Evolutionary conservation across 371 early-diverging fungal species (phyloP).

Genomic region (Lichtheimia ramosa): DNA sequence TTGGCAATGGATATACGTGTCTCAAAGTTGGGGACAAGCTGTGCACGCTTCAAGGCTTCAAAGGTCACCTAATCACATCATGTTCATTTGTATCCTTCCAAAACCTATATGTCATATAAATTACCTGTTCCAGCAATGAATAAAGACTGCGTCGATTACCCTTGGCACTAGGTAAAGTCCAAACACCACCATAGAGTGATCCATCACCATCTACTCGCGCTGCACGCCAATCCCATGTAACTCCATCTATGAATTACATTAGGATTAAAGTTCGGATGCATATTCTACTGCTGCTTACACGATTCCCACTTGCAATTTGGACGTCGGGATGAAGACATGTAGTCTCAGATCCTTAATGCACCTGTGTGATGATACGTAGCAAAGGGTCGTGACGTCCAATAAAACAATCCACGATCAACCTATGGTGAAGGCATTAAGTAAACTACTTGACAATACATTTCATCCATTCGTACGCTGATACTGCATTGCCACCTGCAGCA

Average conservation of each 20-base stretch:
- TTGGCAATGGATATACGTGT: conserved; percentile 49
- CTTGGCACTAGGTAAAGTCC: conserved; percentile 40
- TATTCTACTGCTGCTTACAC: too few relatives aligned
- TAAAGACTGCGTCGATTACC: conserved; percentile 43
- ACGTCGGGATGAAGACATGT: too few relatives aligned
- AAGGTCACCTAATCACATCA: conserved; percentile 29
- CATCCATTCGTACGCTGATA: too few relatives aligned
- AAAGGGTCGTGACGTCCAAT: too few relatives aligned
- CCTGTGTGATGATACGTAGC: too few relatives aligned
- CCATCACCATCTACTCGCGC: conserved; percentile 47
- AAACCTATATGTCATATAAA: not conserved
- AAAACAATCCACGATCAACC: too few relatives aligned
- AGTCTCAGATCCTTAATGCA: too few relatives aligned
- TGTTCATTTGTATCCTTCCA: not conserved
- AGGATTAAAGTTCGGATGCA: too few relatives aligned
- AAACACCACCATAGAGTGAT: conserved; percentile 45
- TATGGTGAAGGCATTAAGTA: too few relatives aligned
- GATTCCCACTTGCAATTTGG: too few relatives aligned
- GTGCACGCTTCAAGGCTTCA: conserved; percentile 51
- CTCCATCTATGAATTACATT: too few relatives aligned
- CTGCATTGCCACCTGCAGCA: not conserved
- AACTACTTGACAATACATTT: too few relatives aligned
- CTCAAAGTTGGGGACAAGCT: conserved; percentile 53
- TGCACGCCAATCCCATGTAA: conserved; percentile 50
- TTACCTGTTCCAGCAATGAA: conserved; percentile 45